These are phyloP conservation scores for Phaeosphaeriaceae sp. DNA, from an alignment of 2,329 filamentous ascomycete species.

Conservation along the genomic window DNA sequence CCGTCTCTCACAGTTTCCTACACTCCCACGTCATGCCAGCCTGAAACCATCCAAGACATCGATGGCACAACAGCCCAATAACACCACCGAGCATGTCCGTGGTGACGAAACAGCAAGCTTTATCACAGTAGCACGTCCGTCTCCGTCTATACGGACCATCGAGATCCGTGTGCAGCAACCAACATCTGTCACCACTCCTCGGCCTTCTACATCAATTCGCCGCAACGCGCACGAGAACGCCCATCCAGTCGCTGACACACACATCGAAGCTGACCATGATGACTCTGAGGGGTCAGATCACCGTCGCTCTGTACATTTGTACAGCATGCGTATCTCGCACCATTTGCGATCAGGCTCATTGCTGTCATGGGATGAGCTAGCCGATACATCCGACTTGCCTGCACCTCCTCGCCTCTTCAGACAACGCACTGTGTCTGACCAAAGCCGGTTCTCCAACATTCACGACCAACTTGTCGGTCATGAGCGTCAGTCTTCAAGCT, in stretches of 20 bases:
- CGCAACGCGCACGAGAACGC: slow-evolving; percentile 14
- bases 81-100: background rate
- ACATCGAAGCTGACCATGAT: slow-evolving; percentile 4
- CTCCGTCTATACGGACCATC: slow-evolving; percentile 7
- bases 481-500: slow-evolving; percentile 43
- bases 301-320: slow-evolving; percentile 48
- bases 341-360: slow-evolving; percentile 53
- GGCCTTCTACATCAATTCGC: slow-evolving; percentile 22
- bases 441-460: slow-evolving; percentile 22
- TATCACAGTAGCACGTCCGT: background rate
- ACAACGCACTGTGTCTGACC: slow-evolving; percentile 26
- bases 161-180: slow-evolving; percentile 31
- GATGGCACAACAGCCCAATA: background rate
- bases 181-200: slow-evolving; percentile 18
- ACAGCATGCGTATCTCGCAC: slow-evolving; percentile 54
- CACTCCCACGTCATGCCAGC: slow-evolving; percentile 20
- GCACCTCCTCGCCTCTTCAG: slow-evolving; percentile 16
- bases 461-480: slow-evolving; percentile 21
- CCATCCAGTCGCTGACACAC: background rate
- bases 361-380: slow-evolving; percentile 44
- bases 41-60: slow-evolving; percentile 17
- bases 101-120: background rate
- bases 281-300: slow-evolving; percentile 25
- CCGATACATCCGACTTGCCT: slow-evolving; percentile 27
- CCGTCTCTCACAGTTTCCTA: slow-evolving; percentile 36